Evolutionary conservation across 768 basidiomycete genomes (phyloP).

Genomic region (Lyophyllum decastes): DNA sequence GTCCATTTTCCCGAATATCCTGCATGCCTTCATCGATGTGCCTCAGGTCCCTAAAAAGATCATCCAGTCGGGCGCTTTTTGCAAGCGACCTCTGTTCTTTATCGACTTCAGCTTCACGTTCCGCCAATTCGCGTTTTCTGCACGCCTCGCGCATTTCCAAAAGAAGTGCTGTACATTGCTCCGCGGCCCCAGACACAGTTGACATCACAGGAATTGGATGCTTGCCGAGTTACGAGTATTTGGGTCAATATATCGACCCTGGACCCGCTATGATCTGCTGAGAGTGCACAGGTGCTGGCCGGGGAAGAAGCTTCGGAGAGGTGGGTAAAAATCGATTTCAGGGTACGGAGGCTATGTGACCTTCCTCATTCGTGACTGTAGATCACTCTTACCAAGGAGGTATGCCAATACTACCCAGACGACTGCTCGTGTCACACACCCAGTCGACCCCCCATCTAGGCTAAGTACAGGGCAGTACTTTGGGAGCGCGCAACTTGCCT

Average conservation of each 20-base stretch:
- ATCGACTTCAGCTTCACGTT: slow-evolving; percentile 12
- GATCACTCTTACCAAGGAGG: too few relatives aligned
- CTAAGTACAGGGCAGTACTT: too few relatives aligned
- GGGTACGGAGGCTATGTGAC: too few relatives aligned
- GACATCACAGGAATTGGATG: slow-evolving; percentile 8
- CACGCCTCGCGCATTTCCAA: slow-evolving; percentile 5
- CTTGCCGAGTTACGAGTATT: neutral
- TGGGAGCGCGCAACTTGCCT: too few relatives aligned
- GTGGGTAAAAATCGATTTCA: too few relatives aligned
- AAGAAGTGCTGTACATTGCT: slow-evolving; percentile 11
- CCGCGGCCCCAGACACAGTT: slow-evolving; percentile 3
- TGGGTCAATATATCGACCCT: neutral
- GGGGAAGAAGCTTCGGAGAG: too few relatives aligned
- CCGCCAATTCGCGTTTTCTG: slow-evolving; percentile 1
- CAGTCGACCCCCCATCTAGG: too few relatives aligned
- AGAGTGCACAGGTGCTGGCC: too few relatives aligned
- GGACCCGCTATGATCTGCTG: too few relatives aligned
- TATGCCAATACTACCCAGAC: too few relatives aligned
- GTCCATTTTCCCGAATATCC: slow-evolving; percentile 2
- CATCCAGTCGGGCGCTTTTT: slow-evolving; percentile 7
- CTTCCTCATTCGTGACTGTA: too few relatives aligned
- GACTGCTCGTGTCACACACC: too few relatives aligned
- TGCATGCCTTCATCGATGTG: slow-evolving; percentile 5
- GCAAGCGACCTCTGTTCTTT: slow-evolving; percentile 11
- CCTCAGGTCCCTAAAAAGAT: slow-evolving; percentile 12